Evolutionary conservation across 1,139 yeast species (phyloP).

Genomic region (Blastobotrys buckinghamii): DNA sequence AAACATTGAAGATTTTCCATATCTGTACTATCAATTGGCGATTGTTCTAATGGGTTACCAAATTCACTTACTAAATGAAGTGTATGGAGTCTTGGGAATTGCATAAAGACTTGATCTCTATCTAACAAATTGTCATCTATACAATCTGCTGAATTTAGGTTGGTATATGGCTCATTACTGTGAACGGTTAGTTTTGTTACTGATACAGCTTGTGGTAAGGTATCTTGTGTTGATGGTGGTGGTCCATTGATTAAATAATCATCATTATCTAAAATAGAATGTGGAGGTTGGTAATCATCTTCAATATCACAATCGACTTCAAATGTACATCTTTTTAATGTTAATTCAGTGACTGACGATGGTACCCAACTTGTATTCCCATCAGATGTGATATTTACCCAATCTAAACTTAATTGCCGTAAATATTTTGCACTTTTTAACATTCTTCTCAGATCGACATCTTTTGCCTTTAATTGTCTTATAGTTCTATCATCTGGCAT

Average conservation of each 20-base stretch:
- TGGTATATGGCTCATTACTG: neutral
- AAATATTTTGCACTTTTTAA: constrained; percentile 6
- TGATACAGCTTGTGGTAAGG: constrained; percentile 9
- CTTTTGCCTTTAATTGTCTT: constrained; percentile 4
- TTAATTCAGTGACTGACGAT: constrained; percentile 7
- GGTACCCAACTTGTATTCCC: constrained; percentile 10
- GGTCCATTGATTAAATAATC: neutral
- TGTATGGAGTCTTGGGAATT: constrained; percentile 9
- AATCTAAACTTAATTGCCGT: constrained; percentile 5
- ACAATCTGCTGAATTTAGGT: neutral
- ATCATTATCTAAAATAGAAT: neutral
- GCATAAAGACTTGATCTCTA: constrained; percentile 10
- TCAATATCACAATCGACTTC: constrained; percentile 3
- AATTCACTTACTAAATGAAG: constrained; percentile 1
- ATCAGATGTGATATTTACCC: constrained; percentile 5
- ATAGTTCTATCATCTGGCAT: neutral
- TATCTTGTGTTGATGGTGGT: neutral
- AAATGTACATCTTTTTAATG: constrained; percentile 3
- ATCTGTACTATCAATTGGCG: constrained; percentile 8
- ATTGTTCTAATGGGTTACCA: neutral
- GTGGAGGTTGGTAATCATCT: neutral
- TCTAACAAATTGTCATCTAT: neutral
- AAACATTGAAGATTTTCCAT: constrained; percentile 10
- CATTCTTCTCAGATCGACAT: constrained; percentile 2
- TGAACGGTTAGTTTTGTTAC: constrained; percentile 7